Evolutionary conservation across 192 early-diverging fungal genomes (phyloP).

Genomic region (Coemansia reversa): DNA sequence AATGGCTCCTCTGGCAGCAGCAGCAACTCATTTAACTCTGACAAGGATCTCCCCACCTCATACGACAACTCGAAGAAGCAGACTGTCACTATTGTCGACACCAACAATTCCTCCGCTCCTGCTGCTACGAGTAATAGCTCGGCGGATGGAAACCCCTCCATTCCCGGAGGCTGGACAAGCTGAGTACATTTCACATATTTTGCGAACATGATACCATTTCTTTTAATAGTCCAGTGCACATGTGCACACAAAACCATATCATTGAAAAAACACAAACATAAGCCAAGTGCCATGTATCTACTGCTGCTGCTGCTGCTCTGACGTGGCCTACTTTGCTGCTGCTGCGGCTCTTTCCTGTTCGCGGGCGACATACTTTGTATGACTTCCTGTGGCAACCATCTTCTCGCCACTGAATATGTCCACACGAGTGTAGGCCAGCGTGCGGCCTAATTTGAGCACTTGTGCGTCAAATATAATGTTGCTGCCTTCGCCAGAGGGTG

Average conservation of each 20-base stretch:
- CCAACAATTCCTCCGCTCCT: slow-evolving; percentile 3
- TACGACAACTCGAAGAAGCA: slow-evolving; percentile 3
- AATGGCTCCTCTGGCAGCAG: slow-evolving; percentile 1
- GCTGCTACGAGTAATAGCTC: neutral
- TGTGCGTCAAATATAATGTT: slow-evolving; percentile 41
- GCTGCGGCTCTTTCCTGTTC: slow-evolving; percentile 14
- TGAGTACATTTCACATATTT: neutral
- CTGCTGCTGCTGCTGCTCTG: neutral
- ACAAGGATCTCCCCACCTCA: slow-evolving; percentile 7
- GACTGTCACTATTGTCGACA: neutral
- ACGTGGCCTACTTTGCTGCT: slow-evolving; percentile 1
- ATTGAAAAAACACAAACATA: neutral
- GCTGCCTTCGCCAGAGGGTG: slow-evolving; percentile 43
- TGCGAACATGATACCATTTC: slow-evolving; percentile 2
- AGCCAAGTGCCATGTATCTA: neutral
- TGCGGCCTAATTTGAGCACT: slow-evolving; percentile 52
- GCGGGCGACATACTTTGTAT: slow-evolving; percentile 52
- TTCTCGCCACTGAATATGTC: slow-evolving; percentile 44
- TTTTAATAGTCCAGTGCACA: neutral
- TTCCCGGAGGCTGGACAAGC: slow-evolving; percentile 33
- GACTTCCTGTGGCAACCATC: slow-evolving; percentile 53
- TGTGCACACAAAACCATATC: neutral
- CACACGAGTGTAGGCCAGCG: slow-evolving; percentile 51
- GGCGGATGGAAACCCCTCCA: neutral
- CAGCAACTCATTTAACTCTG: slow-evolving; percentile 14